Evolutionary conservation across 805 yeast genomes (phyloP).

Genomic region (Metschnikowia rubicola): DNA sequence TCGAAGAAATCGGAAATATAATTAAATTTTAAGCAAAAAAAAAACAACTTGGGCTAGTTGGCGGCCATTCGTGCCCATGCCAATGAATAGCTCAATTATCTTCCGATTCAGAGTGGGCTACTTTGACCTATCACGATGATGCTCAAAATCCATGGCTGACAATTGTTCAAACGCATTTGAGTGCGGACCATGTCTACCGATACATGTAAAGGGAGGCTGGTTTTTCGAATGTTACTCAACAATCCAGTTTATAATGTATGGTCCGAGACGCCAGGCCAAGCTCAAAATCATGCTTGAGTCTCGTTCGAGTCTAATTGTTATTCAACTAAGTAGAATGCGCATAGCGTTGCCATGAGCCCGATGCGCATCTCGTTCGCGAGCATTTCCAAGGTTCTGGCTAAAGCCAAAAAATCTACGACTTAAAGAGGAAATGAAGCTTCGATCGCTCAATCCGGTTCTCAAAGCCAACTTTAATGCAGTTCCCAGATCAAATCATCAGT

Average conservation of each 20-base stretch:
- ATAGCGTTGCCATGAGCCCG: too few relatives aligned
- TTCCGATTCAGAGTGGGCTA: too few relatives aligned
- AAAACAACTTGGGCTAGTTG: background rate
- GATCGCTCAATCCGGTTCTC: constrained; percentile 29
- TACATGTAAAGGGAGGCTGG: too few relatives aligned
- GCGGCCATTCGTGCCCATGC: background rate
- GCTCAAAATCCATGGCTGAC: too few relatives aligned
- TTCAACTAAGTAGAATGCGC: too few relatives aligned
- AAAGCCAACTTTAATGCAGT: constrained; percentile 20
- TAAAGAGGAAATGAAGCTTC: constrained; percentile 12
- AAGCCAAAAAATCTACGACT: background rate
- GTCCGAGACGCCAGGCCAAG: background rate
- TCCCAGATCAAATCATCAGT: constrained; percentile 21
- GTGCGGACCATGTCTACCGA: too few relatives aligned
- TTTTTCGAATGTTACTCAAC: too few relatives aligned
- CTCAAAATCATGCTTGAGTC: background rate
- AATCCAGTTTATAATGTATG: background rate
- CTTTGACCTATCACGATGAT: too few relatives aligned
- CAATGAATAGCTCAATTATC: background rate
- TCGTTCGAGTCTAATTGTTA: too few relatives aligned
- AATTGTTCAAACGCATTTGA: too few relatives aligned
- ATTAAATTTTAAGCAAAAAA: background rate
- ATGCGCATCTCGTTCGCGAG: too few relatives aligned
- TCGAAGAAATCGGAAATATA: background rate
- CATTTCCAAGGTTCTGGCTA: too few relatives aligned